A percentile compares a stretch with the other conserved stretches of the same genome.
phyloP scores from a whole-genome alignment of 257 asterid species.

The Knoxia roxburghii region DNA sequence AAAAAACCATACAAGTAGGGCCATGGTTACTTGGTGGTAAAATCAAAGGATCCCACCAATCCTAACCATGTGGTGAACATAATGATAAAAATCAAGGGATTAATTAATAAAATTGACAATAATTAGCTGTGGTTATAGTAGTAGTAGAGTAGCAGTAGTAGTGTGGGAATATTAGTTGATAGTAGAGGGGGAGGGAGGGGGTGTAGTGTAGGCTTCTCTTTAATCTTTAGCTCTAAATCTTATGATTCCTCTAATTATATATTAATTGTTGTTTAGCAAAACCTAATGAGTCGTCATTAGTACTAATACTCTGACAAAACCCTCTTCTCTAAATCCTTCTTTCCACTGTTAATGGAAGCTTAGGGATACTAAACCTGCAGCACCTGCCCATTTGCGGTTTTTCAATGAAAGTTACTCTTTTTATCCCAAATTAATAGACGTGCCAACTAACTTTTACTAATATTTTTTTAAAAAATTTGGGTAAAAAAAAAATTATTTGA shows the following conservation, averaged over 20 bases:
- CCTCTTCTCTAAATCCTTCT: too few species aligned
- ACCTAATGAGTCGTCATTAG: neutral
- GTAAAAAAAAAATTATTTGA: too few species aligned
- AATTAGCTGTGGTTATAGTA: conserved; percentile 9
- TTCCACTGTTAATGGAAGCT: neutral
- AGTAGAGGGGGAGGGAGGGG: neutral
- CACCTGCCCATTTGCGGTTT: too few species aligned
- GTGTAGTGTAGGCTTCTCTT: conserved; percentile 4
- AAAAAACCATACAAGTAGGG: conserved; percentile 31
- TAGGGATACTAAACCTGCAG: neutral
- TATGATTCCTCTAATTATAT: neutral
- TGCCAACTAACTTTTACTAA: too few species aligned
- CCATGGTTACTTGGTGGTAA: conserved; percentile 14
- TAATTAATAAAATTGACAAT: neutral
- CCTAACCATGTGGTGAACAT: conserved; percentile 35
- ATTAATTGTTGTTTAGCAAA: neutral
- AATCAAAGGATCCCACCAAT: conserved; percentile 17
- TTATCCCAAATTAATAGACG: too few species aligned
- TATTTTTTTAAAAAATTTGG: too few species aligned
- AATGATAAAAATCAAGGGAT: neutral
- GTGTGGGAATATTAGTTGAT: conserved; percentile 12
- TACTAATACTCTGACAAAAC: neutral
- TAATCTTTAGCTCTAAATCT: conserved; percentile 6
- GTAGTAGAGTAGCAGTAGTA: neutral
- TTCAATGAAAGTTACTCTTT: too few species aligned